Base-by-base conservation (phyloP, 768 basidiomycete species). In the Tylopilus sp. region DNA sequence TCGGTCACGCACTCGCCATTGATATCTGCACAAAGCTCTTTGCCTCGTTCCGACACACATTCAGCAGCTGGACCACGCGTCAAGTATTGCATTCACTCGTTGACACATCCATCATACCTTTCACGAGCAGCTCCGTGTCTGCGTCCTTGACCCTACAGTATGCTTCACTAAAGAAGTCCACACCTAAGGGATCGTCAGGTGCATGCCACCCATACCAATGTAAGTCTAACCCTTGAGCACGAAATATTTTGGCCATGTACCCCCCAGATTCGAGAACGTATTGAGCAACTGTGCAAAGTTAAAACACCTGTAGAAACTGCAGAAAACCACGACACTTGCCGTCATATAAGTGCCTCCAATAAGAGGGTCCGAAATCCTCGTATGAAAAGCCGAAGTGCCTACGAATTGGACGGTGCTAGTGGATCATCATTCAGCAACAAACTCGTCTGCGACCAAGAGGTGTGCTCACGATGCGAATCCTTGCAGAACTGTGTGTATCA, bases 291-390 rank as follows among this genome's bases (percentile, higher is more conserved):
- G 60, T 15, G 40, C 42, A 20, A 17, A 39, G n/a, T 48, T 48
- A 60, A 42, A 58, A 20, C 42, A 25, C 56, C 23, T 41, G 26
- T 28, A 17, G 28, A 48, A 40, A 44, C 38, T 31, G n/a, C 21
- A 15, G 39, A 15, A 55, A 47, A n/a, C 18, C 21, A 26, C 23
- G 30, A 42, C 23, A 10, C 26, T 71, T 83, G 94, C 95, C 12
- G 97, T 99, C 97, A 99, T 99, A 69, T 99, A 99, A 0, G 97
- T 99, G 45, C 97, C 97, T 25, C 97, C 97, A 47, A 99, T 97
- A 12, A 97, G 64, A 0, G 97, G 97, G 65, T 99, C 97, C 1
- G 97, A 93, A 33, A 99, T 85, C 48, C 88, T 83, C 3, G 94
- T 98, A 62, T 98, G 97, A 79, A 98, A 99, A 3, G 97, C 97